Conservation (phyloP, 1,284 basidiomycete species). For the Ceratobasidium sp. region DNA sequence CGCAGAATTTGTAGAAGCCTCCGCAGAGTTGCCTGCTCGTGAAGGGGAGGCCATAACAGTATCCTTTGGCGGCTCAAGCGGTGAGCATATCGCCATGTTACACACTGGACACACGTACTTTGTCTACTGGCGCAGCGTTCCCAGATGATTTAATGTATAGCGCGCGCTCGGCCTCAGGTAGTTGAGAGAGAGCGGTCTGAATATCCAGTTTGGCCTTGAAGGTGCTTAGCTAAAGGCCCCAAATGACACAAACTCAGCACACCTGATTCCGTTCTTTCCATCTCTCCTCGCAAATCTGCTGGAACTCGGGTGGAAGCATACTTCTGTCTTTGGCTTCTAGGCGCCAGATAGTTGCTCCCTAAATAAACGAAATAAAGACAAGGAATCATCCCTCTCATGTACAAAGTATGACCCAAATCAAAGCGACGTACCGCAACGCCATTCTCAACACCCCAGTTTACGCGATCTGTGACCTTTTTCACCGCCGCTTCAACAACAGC, state of each 20-base stretch:
- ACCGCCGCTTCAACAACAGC: conserved; percentile 69
- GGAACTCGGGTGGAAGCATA: conserved; percentile 66
- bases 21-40: conserved; percentile 40
- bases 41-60: conserved; percentile 30
- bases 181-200: conserved; percentile 62
- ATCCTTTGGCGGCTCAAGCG: conserved; percentile 13
- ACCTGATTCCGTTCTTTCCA: conserved; percentile 74
- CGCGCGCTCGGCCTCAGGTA: conserved; percentile 63
- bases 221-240: conserved; percentile 40
- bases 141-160: conserved; percentile 25
- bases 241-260: conserved; percentile 47
- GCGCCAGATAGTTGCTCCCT: conserved; percentile 76
- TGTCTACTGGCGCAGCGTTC: conserved; percentile 13
- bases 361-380: conserved; percentile 31
- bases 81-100: background rate
- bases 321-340: conserved; percentile 80
- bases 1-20: conserved; percentile 30
- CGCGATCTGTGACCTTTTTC: conserved; percentile 66
- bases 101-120: background rate
- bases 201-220: conserved; percentile 70
- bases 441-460: conserved; percentile 77
- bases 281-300: conserved; percentile 63
- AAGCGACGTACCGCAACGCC: conserved; percentile 59
- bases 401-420: conserved; percentile 59
- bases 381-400: background rate